Evolutionary conservation across 805 yeast species (phyloP), one percentile per base, ranked within the genome.

Genomic region (Metschnikowia dekortorum): DNA sequence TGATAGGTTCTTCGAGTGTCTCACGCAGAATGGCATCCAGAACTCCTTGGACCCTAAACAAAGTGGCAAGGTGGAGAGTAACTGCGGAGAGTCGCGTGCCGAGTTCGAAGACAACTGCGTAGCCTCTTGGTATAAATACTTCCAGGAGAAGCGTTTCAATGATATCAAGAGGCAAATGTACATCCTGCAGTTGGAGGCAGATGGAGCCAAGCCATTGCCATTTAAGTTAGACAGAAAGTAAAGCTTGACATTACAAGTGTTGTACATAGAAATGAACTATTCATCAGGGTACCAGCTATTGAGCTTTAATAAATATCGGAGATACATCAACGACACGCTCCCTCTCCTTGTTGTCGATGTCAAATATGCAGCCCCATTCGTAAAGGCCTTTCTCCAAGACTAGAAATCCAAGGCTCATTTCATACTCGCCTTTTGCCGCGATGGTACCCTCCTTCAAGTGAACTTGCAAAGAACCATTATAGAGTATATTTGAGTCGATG

Each of bases 71-170:
- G 81, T 89, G 39, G 75, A 78, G 47, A 60, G 69, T 22, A 68
- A 77, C 44, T 91, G 98, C 68, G 77, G 81, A 0, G 49, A 53
- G 1, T 76, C 83, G 61, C 81, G 82, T 55, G 61, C 64, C n/a
- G 76, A 74, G 37, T 89, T 88, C 57, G 82, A 86, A 52, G 65
- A 74, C n/a, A 82, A 83, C 57, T 91, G 98, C 68, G 89, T 88
- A 8, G 82, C 83, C 11, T 82, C 90, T 48, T 91, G 98, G 98
- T 89, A 65, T 81, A 53, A 85, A 53, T 90, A 91, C 66, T 91
- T 92, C 74, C 92, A 90, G 64, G 92, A 89, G 67, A 91, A 90
- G 67, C 80, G 97, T 59, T 85, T 83, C 37, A 84, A 82, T 52
- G 96, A 89, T 58, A 70, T 81, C 54, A 81, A 82, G 59, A 83